These are phyloP conservation scores for Wickerhamomyces chaumierensis DNA, from an alignment of 805 yeast genomes.

Conservation along the genomic window DNA sequence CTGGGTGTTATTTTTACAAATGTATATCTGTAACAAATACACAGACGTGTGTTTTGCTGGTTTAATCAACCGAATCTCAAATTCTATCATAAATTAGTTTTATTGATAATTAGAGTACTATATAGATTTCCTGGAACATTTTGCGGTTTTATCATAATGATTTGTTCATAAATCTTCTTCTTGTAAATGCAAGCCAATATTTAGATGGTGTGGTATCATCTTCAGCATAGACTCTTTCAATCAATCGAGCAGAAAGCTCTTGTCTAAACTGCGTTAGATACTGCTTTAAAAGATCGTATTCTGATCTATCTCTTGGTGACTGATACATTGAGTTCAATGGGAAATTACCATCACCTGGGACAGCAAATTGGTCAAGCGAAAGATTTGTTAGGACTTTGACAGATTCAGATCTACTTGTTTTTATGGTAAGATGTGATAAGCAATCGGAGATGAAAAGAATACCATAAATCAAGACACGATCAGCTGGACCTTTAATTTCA, in stretches of 20 bases:
- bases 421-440: slow-evolving; percentile 45
- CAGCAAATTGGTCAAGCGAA: slow-evolving; percentile 75
- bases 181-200: slow-evolving; percentile 91
- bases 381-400: slow-evolving; percentile 64
- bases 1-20: too few relatives aligned
- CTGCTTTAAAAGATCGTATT: slow-evolving; percentile 66
- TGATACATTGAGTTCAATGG: slow-evolving; percentile 74
- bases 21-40: too few relatives aligned
- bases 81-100: too few relatives aligned
- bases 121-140: neutral
- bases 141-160: slow-evolving; percentile 26
- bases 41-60: too few relatives aligned
- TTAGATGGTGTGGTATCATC: slow-evolving; percentile 62
- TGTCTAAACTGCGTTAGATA: slow-evolving; percentile 92
- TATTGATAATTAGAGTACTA: neutral
- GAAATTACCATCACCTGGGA: slow-evolving; percentile 94
- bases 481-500: slow-evolving; percentile 93
- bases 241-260: slow-evolving; percentile 74
- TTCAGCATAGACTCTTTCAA: slow-evolving; percentile 59
- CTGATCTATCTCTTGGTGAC: slow-evolving; percentile 65
- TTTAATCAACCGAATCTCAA: too few relatives aligned
- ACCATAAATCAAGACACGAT: slow-evolving; percentile 87
- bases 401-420: slow-evolving; percentile 47
- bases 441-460: slow-evolving; percentile 84
- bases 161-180: slow-evolving; percentile 93